Evolutionary conservation across 345 rosid genomes (phyloP).

Genomic region (rapeseed (Brassica napus)): Da-Ae NC_063445.1:46323001-46323500

Average conservation of each 20-base stretch:
- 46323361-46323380: background rate
- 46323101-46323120: background rate
- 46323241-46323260: conserved; percentile 10
- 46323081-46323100: background rate
- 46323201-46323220: conserved; percentile 36
- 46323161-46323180: conserved; percentile 18
- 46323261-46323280: background rate
- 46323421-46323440: background rate
- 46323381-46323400: conserved; percentile 1
- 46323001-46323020: conserved; percentile 34
- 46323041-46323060: conserved; percentile 34
- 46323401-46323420: background rate
- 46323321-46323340: background rate
- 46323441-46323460: background rate
- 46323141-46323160: background rate
- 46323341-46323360: background rate
- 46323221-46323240: conserved; percentile 12
- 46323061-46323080: conserved; percentile 15
- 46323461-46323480: background rate
- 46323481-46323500: background rate
- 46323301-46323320: background rate
- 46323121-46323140: background rate
- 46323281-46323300: conserved; percentile 12
- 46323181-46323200: conserved; percentile 28
- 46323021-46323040: conserved; percentile 36